Conservation (phyloP, 2,329 filamentous ascomycete genomes). For the Stemphylium beticola region DNA sequence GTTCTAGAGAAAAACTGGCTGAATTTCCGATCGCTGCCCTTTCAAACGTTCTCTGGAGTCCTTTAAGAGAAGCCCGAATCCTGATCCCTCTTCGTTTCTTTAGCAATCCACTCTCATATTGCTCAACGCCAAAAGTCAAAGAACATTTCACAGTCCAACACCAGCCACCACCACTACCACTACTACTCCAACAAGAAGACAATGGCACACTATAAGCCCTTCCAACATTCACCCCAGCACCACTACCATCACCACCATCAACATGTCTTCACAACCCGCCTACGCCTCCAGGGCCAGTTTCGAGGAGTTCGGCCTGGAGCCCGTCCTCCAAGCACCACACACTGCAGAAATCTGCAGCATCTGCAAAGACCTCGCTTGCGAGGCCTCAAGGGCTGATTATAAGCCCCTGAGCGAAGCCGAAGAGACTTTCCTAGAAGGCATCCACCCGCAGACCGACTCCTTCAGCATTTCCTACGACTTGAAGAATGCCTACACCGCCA, state of each 20-base stretch:
- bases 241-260: not conserved
- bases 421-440: not conserved
- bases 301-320: not conserved
- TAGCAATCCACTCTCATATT: not conserved
- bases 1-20: too few species aligned
- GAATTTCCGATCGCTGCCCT: too few species aligned
- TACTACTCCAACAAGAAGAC: not conserved
- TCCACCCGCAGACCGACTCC: too few species aligned
- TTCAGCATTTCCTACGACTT: not conserved
- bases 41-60: too few species aligned
- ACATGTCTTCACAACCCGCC: not conserved
- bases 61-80: not conserved
- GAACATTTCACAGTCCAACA: not conserved
- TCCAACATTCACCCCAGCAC: not conserved
- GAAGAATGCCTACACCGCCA: not conserved
- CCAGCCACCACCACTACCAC: not conserved
- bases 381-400: not conserved
- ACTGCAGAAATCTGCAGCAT: not conserved
- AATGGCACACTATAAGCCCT: not conserved
- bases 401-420: not conserved
- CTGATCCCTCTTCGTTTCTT: not conserved
- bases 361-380: constrained; percentile 5
- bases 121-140: not conserved
- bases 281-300: not conserved
- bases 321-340: not conserved